Evolutionary conservation across 176 grass and related monocot genomes (phyloP), one percentile per base, ranked within the genome.

Genomic region (Elymus sibiricus): DNA sequence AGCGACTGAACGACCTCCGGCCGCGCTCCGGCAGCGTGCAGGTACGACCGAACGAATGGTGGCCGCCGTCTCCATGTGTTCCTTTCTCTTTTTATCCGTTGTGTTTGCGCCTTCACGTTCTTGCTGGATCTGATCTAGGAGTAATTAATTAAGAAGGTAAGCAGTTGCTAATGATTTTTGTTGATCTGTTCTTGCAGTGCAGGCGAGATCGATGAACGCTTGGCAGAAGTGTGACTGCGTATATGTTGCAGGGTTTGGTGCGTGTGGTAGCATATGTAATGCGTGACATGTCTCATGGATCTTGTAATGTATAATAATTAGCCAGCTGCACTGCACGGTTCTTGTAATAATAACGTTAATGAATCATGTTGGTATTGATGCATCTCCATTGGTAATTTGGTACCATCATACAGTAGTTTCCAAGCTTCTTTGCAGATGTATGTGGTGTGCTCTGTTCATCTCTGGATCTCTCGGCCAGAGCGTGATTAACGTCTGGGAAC

Each of bases 1-100:
- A 91, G 90, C 90, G 90, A 93, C 81, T 97, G 84, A 79, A 79
- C 85, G 77, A 79, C 70, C 85, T 46, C 80, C 32, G 34, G 74
- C 55, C 17, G 51, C 19, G 51, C 51, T 56, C 51, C 47, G 47
- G 51, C 19, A 21, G 17, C 78, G 29, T 9, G 84, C 37, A 67
- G 82, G 77, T 89, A 78, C n/a, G n/a, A n/a, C n/a, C 15, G 4
- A 6, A 4, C 10, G 6, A 7, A 51, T 11, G 1, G 39, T 34
- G 39, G 35, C 46, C 71, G 10, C 77, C 27, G 29, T 19, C 46
- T 1, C 44, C 14, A 4, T 11, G 0, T 10, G 16, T 8, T 7
- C 46, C 6, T 5, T 46, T 89, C 22, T 1, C 32, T 3, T 34
- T 34, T 3, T 69, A 22, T 70, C 38, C 32, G 21, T 3, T 39